Evolutionary conservation across 495 filamentous ascomycete genomes (phyloP).

Genomic region (Aspergillus olivimuriae): DNA sequence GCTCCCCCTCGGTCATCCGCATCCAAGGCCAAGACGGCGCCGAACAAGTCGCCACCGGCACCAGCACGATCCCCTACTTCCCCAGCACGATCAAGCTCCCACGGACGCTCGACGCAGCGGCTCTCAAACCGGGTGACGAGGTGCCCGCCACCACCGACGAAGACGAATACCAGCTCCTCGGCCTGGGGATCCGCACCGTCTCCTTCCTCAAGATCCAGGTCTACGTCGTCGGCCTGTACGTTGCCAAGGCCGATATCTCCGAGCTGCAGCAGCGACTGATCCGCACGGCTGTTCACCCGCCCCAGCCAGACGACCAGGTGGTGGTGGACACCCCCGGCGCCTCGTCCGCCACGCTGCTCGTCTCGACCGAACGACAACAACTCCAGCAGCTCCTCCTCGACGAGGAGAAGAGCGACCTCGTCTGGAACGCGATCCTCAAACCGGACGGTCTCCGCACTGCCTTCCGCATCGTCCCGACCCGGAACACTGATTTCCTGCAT

Average conservation of each 20-base stretch:
- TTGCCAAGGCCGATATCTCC: constrained; percentile 69
- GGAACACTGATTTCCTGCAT: constrained; percentile 89
- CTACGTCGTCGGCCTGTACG: constrained; percentile 88
- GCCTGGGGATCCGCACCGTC: constrained; percentile 81
- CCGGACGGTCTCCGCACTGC: constrained; percentile 58
- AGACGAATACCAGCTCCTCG: constrained; percentile 79
- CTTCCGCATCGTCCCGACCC: constrained; percentile 73
- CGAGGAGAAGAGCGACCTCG: constrained; percentile 53
- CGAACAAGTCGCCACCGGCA: constrained; percentile 74
- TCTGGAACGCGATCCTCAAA: constrained; percentile 68
- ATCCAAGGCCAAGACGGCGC: constrained; percentile 49
- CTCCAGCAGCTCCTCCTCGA: constrained; percentile 65
- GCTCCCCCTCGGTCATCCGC: constrained; percentile 31
- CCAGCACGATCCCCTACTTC: constrained; percentile 73
- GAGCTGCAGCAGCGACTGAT: constrained; percentile 51
- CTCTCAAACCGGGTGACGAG: constrained; percentile 35
- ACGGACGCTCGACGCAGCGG: constrained; percentile 26
- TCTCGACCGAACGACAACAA: constrained; percentile 68
- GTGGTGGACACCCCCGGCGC: constrained; percentile 46
- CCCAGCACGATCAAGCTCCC: constrained; percentile 65
- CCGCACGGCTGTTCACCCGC: constrained; percentile 33
- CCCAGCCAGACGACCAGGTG: constrained; percentile 36
- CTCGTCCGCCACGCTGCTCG: constrained; percentile 67
- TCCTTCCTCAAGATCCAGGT: constrained; percentile 88
- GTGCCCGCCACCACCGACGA: constrained; percentile 19